Evolutionary conservation across 1,139 yeast species (phyloP), one percentile per base, ranked within the genome.

Genomic region (Sugiyamaella xylanicola): DNA sequence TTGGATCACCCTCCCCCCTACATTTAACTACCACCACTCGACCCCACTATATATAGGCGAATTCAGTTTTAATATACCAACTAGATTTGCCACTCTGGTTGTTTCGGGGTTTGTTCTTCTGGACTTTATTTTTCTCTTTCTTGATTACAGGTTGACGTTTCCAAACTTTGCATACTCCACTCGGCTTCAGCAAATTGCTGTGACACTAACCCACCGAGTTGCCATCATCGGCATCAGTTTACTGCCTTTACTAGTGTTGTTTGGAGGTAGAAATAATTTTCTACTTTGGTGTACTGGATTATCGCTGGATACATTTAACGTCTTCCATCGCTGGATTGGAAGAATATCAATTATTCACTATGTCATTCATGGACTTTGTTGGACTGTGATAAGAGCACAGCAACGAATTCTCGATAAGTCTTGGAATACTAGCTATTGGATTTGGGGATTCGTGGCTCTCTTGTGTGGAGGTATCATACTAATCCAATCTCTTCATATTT

Each of bases 181-280:
- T 2, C 64, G 58, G 35, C 54, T 60, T 4, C 55, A 62, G 8
- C 85, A 79, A 64, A 68, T 81, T 50, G 76, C 80, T 9, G 73
- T 84, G 63, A 78, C 79, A 59, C 69, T 81, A 37, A 87, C 85
- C 44, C 86, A 83, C 64, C 76, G 95, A 68, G 70, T 85, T 1
- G 89, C 86, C 22, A 69, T 80, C 19, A 65, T 82, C 56, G 74
- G 80, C 3, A 65, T 77, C 51, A 76, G 76, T 55, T 72, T 79
- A 56, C 69, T 81, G 55, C 90, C 90, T 1, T 56, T 79, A 7
- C 66, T 82, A 45, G 72, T 83, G 19, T 68, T 84, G 45, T 83
- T 85, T 66, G 83, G 85, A 8, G 87, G 87, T 15, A 75, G 89
- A 72, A 87, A 87, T 68, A 87, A 86, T 67, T 72, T 86, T 53